Evolutionary conservation across 2,329 filamentous ascomycete genomes (phyloP), one percentile per base, ranked within the genome.

Genomic region (Dryadomyces sulphureus): DNA sequence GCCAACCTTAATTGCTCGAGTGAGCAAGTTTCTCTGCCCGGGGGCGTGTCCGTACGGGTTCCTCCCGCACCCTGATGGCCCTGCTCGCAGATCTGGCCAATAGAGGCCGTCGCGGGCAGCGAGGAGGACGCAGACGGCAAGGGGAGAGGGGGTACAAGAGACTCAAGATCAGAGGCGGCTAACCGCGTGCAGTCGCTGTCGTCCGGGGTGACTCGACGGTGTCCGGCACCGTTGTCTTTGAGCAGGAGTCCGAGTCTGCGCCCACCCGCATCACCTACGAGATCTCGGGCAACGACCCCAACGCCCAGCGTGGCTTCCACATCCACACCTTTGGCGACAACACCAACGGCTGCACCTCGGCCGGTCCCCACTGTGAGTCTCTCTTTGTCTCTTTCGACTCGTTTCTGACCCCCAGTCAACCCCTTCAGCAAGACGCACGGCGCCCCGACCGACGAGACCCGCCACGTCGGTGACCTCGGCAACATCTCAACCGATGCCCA

Each of bases 291-390:
- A 75, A 95, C 70, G 89, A 96, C 64, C 61, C 90, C 69, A 94
- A 94, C 66, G 89, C 92, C 62, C 79, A 94, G 80, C 90, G 92
- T 69, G 92, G 87, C 68, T 88, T 96, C 77, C 92, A 98, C 77
- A 81, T 98, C 62, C 92, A 98, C 75, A 86, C 92, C 67, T 98
- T 94, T 62, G 92, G 92, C 65, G 92, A 96, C 78, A 96, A 96
- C 79, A 96, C 92, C 76, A 98, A 98, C 72, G 92, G 92, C 67
- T 98, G 92, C 84, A 96, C 90, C 55, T 94, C 85, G 56, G 92
- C 92, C 56, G 92, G 92, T 46, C 90, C 92, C 68, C 92, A 98
- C 75, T 98, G 88, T 94, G 73, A 64, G 85, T 70, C 32, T 5
- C 14, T 14, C 40, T 34, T 34, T 14, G 1, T 20, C n/a, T 27